Evolutionary conservation across 2,329 filamentous ascomycete genomes (phyloP).

Genomic region (Claviceps humidiphila): DNA sequence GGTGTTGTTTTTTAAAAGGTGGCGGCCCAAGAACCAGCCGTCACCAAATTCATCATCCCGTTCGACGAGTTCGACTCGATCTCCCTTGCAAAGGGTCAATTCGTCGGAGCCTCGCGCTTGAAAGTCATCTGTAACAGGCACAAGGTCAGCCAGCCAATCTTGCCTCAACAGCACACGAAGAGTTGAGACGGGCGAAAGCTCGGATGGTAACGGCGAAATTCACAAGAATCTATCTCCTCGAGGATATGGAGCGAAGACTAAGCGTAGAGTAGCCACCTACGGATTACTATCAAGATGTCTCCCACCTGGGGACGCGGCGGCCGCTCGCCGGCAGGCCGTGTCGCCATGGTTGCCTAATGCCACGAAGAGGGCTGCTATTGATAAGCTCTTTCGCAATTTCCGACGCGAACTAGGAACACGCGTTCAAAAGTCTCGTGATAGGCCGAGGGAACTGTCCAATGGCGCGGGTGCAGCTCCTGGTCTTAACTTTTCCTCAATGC

Average conservation of each 20-base stretch:
- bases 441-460: constrained; percentile 1
- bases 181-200: background rate
- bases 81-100: constrained; percentile 73
- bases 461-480: background rate
- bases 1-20: constrained; percentile 58
- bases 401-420: background rate
- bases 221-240: background rate
- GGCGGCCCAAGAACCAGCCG: constrained; percentile 70
- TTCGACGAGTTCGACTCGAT: constrained; percentile 71
- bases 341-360: constrained; percentile 24
- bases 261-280: constrained; percentile 35
- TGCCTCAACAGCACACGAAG: background rate
- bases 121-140: constrained; percentile 61
- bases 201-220: background rate
- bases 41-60: constrained; percentile 82
- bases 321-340: constrained; percentile 23
- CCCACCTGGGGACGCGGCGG: constrained; percentile 44
- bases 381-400: background rate
- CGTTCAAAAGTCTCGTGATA: background rate
- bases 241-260: constrained; percentile 4
- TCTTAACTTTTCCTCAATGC: background rate
- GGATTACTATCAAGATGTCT: constrained; percentile 57
- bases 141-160: constrained; percentile 1
- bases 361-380: background rate
- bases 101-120: constrained; percentile 84